Evolutionary conservation across 139 green algal genomes (phyloP), one percentile per base, ranked within the genome.

Genomic region (Closterium sp.): DNA sequence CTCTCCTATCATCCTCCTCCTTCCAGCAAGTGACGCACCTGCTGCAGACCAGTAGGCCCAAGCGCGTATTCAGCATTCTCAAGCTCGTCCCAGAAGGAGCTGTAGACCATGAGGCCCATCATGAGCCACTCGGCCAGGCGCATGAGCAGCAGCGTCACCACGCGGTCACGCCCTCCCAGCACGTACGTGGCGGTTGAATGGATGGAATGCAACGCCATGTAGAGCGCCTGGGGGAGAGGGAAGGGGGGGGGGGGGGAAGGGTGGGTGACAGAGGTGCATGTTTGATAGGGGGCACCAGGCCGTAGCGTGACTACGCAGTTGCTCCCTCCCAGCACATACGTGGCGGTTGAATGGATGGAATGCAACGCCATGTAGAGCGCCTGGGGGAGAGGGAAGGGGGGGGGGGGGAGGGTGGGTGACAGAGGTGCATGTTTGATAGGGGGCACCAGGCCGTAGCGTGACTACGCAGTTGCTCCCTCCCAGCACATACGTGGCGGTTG

Each of bases 111-210:
- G 62, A 94, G 92, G 22, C 32, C 89, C 27, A 70, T 79, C 89
- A 93, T 86, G 34, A 94, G 88, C 32, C n/a, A 85, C 31, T 94
- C 92, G 21, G 92, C 85, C 0, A 94, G 34, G 28, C 92, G 92
- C 92, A 94, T 94, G 70, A 94, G 34, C 38, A 94, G 89, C 88
- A 94, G 84, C 50, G 45, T 92, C 31, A 93, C 89, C 27, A 90
- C 89, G 2, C 89, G 50, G 28, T 93, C 89, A 0, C 89, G 30
- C 34, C 24, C 85, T 84, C 28, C 89, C 79, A 94, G 88, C 88
- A 94, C 89, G 11, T 94, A 45, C 13, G 13, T 24, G 19, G 92
- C 92, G 1, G 89, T 94, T 4, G 27, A 30, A 2, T 24, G 30
- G 7, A 94, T 85, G 9, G 89, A 89, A 30, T 32, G 94, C n/a